Evolutionary conservation across 1,284 basidiomycete species (phyloP), one percentile per base, ranked within the genome.

Genomic region (Cryptococcus jaspeensis): DNA sequence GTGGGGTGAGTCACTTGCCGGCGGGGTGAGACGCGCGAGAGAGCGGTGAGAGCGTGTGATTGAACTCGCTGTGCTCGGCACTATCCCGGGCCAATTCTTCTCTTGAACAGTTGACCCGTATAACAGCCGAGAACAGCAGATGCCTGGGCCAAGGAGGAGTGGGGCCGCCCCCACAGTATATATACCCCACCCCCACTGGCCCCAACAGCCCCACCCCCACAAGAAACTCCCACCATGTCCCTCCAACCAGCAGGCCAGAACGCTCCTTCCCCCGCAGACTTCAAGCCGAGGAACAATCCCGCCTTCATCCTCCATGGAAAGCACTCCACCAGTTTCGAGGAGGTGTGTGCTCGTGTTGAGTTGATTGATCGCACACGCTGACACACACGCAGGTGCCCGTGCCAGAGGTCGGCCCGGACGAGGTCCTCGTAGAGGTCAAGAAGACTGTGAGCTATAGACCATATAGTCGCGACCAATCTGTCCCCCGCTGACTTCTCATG

Each of bases 341-440:
- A 68, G 58, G 73, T 72, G 37, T 35, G 50, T 54, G n/a, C 13
- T 22, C 32, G 15, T 28, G 13, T 22, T 25, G 9, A 23, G n/a
- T 5, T 36, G 32, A 20, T 3, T 2, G 1, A 22, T 8, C 3
- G 49, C 15, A 32, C n/a, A n/a, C n/a, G n/a, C 41, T 47, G 35
- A 50, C 47, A 20, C 13, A 20, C 13, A n/a, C 18, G 25, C 37
- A 90, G 64, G 82, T 89, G 3, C 86, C 88, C 5, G 83, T 96
- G 58, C 91, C 90, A 25, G 82, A 88, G 56, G 87, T 90, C 60
- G 81, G 81, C 22, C 83, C 83, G 52, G 82, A 89, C 67, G 88
- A 96, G 68, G 92, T 94, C 44, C 84, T 97, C 35, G 85, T 98
- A 47, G 84, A 90, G 70, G 87, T 97, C 49, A 92, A 92, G 78